A percentile compares a stretch with the other conserved stretches of the same genome.
phyloP scores from a whole-genome alignment of 1,139 yeast genomes.

The Diutina catenulata region DNA sequence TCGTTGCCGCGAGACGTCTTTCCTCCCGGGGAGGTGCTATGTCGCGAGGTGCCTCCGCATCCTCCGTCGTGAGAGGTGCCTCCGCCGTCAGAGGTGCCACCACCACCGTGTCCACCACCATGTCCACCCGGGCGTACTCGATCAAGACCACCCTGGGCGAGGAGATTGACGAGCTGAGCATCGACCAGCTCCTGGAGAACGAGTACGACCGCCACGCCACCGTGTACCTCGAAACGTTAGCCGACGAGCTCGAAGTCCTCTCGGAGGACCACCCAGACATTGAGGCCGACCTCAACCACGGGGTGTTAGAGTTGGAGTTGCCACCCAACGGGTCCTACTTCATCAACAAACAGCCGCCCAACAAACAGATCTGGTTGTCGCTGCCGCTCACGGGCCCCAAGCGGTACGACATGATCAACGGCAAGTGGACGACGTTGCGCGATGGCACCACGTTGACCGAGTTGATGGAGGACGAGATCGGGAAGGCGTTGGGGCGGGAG shows the following conservation, averaged over 20 bases:
- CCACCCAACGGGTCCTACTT: conserved; percentile 73
- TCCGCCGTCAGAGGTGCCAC: not conserved
- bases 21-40: too few species aligned
- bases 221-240: conserved; percentile 49
- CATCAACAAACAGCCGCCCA: conserved; percentile 88
- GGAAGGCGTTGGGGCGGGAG: conserved; percentile 22
- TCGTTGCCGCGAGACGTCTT: too few species aligned
- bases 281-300: conserved; percentile 76
- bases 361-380: conserved; percentile 85
- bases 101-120: not conserved
- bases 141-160: conserved; percentile 37
- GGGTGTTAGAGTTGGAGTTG: conserved; percentile 62
- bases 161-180: conserved; percentile 31
- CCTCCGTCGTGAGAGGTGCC: too few species aligned
- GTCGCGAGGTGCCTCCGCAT: too few species aligned
- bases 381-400: conserved; percentile 93
- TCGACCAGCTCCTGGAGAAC: conserved; percentile 30
- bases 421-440: conserved; percentile 52
- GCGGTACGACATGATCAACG: conserved; percentile 41
- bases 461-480: conserved; percentile 36
- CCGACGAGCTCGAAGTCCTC: conserved; percentile 52
- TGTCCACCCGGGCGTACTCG: conserved; percentile 8
- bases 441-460: conserved; percentile 39
- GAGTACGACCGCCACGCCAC: conserved; percentile 52
- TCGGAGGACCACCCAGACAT: conserved; percentile 46